Conservation (phyloP, 2,329 filamentous ascomycete genomes). For the Pyrenochaeta sp. region DNA sequence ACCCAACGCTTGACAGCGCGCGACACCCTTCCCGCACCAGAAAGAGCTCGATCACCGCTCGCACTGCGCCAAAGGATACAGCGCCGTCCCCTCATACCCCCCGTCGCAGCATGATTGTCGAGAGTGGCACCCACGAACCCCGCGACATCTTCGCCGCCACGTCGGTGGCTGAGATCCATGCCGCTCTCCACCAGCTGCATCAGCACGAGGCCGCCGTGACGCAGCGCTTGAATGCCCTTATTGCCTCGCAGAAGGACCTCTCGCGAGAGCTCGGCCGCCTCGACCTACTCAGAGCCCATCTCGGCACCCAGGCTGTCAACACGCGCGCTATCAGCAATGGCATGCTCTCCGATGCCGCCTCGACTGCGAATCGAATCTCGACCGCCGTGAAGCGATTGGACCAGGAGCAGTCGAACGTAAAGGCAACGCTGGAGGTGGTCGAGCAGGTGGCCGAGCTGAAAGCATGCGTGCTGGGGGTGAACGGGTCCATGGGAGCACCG, state of each 20-base stretch:
- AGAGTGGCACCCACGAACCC: slow-evolving; percentile 29
- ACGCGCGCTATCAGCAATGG: slow-evolving; percentile 85
- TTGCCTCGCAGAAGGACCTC: slow-evolving; percentile 85
- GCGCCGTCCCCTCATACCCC: not conserved
- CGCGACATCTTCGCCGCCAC: slow-evolving; percentile 68
- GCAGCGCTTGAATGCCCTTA: slow-evolving; percentile 75
- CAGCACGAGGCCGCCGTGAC: slow-evolving; percentile 78
- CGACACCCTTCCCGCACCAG: not conserved
- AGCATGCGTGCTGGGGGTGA: slow-evolving; percentile 91
- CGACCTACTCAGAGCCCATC: slow-evolving; percentile 85
- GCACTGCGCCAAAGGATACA: not conserved
- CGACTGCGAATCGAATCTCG: slow-evolving; percentile 85
- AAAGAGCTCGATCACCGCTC: slow-evolving; percentile 6
- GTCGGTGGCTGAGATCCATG: slow-evolving; percentile 80
- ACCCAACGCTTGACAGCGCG: not conserved
- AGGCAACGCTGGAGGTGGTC: slow-evolving; percentile 88
- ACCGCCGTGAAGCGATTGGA: slow-evolving; percentile 87
- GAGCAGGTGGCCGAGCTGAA: slow-evolving; percentile 98
- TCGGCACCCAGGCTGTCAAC: slow-evolving; percentile 86
- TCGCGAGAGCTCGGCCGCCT: slow-evolving; percentile 86
- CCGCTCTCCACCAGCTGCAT: slow-evolving; percentile 78
- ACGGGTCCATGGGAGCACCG: slow-evolving; percentile 95
- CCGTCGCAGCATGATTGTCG: slow-evolving; percentile 20
- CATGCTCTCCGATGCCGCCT: slow-evolving; percentile 87
- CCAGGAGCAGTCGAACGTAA: slow-evolving; percentile 88